Conservation (phyloP, 2,329 filamentous ascomycete species). For the Fusarium pseudograminearum region DNA sequence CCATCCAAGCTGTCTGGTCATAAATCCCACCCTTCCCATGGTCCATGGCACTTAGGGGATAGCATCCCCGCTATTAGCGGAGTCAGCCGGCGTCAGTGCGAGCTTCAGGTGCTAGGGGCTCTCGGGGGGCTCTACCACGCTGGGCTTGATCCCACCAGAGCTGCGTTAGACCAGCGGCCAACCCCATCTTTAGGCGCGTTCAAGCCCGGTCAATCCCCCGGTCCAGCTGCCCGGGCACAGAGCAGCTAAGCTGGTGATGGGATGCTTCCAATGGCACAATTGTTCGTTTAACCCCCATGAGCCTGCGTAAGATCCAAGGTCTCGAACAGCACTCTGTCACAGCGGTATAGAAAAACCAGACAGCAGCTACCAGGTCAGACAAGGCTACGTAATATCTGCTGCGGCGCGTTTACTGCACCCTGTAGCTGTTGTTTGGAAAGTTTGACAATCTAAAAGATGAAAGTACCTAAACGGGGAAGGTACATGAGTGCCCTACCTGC, state of each 20-base stretch:
- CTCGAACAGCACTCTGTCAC: background rate
- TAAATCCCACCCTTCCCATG: conserved; percentile 12
- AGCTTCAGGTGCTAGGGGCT: conserved; percentile 40
- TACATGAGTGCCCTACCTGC: conserved; percentile 22
- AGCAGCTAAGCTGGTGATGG: conserved; percentile 28
- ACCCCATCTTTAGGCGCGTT: conserved; percentile 47
- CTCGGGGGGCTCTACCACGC: conserved; percentile 27
- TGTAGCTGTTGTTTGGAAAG: conserved; percentile 25
- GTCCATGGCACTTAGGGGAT: conserved; percentile 33
- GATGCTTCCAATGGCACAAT: conserved; percentile 8
- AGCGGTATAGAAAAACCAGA: background rate
- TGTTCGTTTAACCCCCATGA: conserved; percentile 28
- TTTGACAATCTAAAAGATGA: background rate
- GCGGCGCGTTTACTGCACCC: conserved; percentile 2
- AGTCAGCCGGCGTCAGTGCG: conserved; percentile 44
- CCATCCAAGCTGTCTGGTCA: conserved; percentile 30
- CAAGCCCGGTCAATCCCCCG: conserved; percentile 31
- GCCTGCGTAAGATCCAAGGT: background rate
- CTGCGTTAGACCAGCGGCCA: conserved; percentile 37
- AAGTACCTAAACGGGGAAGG: conserved; percentile 23
- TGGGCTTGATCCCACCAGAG: conserved; percentile 40
- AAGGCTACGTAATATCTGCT: background rate
- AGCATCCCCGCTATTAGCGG: conserved; percentile 43
- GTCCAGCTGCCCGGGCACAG: conserved; percentile 30
- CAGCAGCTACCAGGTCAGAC: background rate